Conservation (phyloP, 371 early-diverging fungal species). For the Apophysomyces sp. region DNA sequence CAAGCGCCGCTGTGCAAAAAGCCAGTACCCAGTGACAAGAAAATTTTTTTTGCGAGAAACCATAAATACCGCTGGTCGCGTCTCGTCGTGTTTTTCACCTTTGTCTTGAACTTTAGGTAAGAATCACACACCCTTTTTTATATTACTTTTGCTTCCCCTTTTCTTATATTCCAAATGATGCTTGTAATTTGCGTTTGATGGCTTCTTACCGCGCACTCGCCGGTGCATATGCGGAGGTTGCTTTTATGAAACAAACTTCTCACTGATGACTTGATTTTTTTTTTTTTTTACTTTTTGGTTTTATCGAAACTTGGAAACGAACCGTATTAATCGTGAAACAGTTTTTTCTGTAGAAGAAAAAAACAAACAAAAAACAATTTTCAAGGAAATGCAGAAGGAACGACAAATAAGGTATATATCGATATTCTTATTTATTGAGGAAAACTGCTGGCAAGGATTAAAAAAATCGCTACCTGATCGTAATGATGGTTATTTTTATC, state of each 20-base stretch:
- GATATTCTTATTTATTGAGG: not conserved
- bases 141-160: not conserved
- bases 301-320: not conserved
- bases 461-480: constrained; percentile 14
- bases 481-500: constrained; percentile 13
- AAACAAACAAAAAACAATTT: too few species aligned
- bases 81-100: not conserved
- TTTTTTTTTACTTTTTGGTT: not conserved
- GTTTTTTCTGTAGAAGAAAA: too few species aligned
- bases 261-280: constrained; percentile 7
- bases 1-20: too few species aligned
- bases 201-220: constrained; percentile 31
- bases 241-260: constrained; percentile 28
- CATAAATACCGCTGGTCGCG: too few species aligned
- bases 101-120: not conserved
- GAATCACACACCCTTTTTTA: not conserved
- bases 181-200: constrained; percentile 44
- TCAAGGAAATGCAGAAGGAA: too few species aligned
- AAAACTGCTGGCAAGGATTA: constrained; percentile 16
- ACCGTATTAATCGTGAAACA: not conserved
- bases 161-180: constrained; percentile 15
- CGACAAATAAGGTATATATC: not conserved
- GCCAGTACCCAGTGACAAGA: too few species aligned
- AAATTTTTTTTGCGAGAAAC: not conserved
- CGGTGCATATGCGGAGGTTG: constrained; percentile 30